A percentile compares a stretch with the other conserved stretches of the same genome.
These are phyloP conservation scores for Penicillium decumbens DNA, from an alignment of 2,329 filamentous ascomycete genomes.

Conservation along the genomic window DNA sequence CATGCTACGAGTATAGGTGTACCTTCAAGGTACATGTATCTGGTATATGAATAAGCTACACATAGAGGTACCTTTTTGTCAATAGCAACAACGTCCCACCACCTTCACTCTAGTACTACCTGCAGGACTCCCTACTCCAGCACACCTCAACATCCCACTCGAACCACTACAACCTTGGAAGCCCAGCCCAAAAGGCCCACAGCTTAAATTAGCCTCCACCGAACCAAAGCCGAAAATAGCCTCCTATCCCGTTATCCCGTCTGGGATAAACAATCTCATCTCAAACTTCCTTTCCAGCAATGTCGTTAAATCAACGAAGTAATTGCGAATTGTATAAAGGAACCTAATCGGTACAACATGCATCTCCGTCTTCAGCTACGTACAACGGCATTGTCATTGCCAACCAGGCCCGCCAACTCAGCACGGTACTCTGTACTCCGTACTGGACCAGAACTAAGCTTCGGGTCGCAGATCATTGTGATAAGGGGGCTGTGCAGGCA, in stretches of 20 bases:
- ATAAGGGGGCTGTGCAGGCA: constrained; percentile 10
- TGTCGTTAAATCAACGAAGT: too few relatives aligned
- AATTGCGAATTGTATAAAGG: too few relatives aligned
- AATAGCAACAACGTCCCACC: neutral
- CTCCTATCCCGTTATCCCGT: neutral
- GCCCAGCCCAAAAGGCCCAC: neutral
- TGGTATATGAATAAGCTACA: neutral
- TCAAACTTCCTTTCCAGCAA: too few relatives aligned
- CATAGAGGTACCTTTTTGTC: too few relatives aligned
- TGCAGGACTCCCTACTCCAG: too few relatives aligned
- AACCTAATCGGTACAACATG: too few relatives aligned
- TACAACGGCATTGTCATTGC: too few relatives aligned
- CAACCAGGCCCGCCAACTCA: neutral
- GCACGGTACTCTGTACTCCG: neutral
- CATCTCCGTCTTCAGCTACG: too few relatives aligned
- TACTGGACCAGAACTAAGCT: constrained; percentile 1
- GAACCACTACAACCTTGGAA: neutral
- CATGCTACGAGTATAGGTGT: too few relatives aligned
- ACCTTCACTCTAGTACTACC: neutral
- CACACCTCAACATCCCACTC: neutral
- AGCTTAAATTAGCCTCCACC: neutral
- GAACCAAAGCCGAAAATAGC: constrained; percentile 1
- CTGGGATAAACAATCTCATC: neutral
- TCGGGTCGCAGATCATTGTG: constrained; percentile 6
- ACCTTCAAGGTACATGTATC: neutral